phyloP scores from a whole-genome alignment of 768 basidiomycete genomes.

The Lenzites betulinus region DNA sequence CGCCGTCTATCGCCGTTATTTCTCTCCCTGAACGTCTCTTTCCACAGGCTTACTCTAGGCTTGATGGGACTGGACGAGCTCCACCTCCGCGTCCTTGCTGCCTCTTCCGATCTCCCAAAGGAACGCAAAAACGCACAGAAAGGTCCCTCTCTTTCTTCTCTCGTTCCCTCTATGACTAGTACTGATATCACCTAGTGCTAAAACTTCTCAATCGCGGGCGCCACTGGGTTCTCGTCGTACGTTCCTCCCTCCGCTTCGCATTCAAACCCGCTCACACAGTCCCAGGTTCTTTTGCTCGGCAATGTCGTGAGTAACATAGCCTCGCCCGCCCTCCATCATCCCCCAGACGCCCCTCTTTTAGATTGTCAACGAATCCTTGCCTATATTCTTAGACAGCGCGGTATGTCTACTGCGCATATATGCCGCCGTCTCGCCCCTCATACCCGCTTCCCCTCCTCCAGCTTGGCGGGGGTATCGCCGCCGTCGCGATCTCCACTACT shows the following conservation, averaged over 20 bases:
- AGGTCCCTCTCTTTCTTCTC: constrained; percentile 41
- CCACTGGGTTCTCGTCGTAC: constrained; percentile 89
- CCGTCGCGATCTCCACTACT: constrained; percentile 76
- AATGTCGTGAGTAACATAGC: constrained; percentile 67
- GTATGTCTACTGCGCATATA: constrained; percentile 28
- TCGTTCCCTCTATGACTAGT: too few species aligned
- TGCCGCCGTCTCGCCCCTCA: not conserved
- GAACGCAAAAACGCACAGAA: constrained; percentile 73
- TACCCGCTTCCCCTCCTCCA: constrained; percentile 19
- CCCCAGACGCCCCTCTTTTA: constrained; percentile 27
- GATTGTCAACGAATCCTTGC: constrained; percentile 83
- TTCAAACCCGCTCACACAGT: not conserved
- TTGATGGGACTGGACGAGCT: constrained; percentile 94
- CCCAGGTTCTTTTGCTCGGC: constrained; percentile 78
- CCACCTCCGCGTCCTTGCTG: constrained; percentile 81
- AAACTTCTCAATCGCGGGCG: constrained; percentile 50
- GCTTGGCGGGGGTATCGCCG: constrained; percentile 72
- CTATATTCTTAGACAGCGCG: constrained; percentile 79
- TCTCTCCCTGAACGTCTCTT: not conserved
- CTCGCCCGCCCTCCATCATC: not conserved
- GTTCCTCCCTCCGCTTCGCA: constrained; percentile 25
- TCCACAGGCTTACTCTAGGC: constrained; percentile 81
- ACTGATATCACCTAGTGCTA: constrained; percentile 39
- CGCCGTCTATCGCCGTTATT: not conserved
- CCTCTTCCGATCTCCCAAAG: constrained; percentile 71